Percentiles rank a stretch among this genome's conserved stretches.
phyloP scores from a whole-genome alignment of 164 flowering plant species.

The Annona cherimola region DNA sequence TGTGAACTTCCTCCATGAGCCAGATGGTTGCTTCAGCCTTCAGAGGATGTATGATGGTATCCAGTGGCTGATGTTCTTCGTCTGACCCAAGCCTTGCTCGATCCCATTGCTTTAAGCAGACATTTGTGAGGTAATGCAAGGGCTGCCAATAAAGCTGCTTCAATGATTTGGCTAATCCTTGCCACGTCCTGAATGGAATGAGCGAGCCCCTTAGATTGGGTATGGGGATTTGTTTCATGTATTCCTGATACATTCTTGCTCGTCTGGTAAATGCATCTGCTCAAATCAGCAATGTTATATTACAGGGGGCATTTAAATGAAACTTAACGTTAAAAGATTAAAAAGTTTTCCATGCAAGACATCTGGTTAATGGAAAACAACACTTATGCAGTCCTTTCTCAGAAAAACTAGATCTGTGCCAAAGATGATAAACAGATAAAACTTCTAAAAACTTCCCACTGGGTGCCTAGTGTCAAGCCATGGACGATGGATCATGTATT shows the following conservation, averaged over 20 bases:
- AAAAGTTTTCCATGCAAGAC: background rate
- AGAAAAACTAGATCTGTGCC: background rate
- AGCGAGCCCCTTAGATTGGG: slow-evolving; percentile 55
- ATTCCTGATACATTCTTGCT: slow-evolving; percentile 79
- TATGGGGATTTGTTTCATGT: slow-evolving; percentile 72
- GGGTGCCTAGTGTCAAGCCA: too few species aligned
- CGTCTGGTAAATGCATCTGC: slow-evolving; percentile 48
- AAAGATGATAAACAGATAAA: too few species aligned
- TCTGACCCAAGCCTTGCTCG: slow-evolving; percentile 43
- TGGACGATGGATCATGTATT: too few species aligned
- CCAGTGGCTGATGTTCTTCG: slow-evolving; percentile 50
- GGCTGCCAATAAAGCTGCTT: slow-evolving; percentile 80
- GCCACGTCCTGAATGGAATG: slow-evolving; percentile 69
- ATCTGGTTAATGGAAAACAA: background rate
- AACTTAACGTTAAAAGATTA: background rate
- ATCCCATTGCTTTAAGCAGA: slow-evolving; percentile 69
- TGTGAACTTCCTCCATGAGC: slow-evolving; percentile 79
- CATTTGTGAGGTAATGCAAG: slow-evolving; percentile 81
- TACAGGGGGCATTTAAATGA: background rate
- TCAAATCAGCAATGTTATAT: slow-evolving; percentile 16
- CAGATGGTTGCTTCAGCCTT: slow-evolving; percentile 87
- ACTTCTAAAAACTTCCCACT: too few species aligned
- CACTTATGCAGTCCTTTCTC: background rate
- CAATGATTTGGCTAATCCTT: slow-evolving; percentile 62
- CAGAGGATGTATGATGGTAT: slow-evolving; percentile 57